phyloP scores from a whole-genome alignment of 106 monocot genomes.

The Vanilla planifolia region DNA sequence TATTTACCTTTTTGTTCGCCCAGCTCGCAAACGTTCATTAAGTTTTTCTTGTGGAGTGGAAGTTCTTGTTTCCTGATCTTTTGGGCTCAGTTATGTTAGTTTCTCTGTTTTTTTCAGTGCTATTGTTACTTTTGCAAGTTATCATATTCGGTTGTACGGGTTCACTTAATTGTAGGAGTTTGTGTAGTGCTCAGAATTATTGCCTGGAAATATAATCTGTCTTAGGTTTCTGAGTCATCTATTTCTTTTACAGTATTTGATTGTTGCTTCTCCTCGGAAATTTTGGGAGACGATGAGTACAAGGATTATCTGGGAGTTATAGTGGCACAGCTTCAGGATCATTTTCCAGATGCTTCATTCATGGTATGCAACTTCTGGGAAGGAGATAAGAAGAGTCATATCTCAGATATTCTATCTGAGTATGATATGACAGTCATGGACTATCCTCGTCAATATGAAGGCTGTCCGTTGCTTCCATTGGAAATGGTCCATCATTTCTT shows the following conservation, averaged over 20 bases:
- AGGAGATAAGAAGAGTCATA: slow-evolving; percentile 42
- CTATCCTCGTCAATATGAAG: slow-evolving; percentile 75
- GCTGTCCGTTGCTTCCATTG: slow-evolving; percentile 80
- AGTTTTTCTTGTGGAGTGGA: no score
- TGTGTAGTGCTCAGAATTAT: not conserved
- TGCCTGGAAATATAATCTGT: not conserved
- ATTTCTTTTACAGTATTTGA: slow-evolving; percentile 67
- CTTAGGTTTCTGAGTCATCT: not conserved
- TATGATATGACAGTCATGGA: slow-evolving; percentile 89
- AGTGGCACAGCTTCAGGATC: slow-evolving; percentile 61
- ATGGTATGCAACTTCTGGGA: slow-evolving; percentile 85
- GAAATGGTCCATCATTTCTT: slow-evolving; percentile 94
- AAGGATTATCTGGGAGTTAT: slow-evolving; percentile 62
- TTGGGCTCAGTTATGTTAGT: no score
- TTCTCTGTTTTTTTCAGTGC: not conserved
- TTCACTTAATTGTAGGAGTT: no score
- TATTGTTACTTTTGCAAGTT: no score
- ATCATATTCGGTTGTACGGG: no score
- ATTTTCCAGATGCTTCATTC: slow-evolving; percentile 74
- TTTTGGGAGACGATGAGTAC: slow-evolving; percentile 57
- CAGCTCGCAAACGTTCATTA: no score
- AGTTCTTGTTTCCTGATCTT: no score
- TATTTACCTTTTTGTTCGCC: no score
- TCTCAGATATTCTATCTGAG: slow-evolving; percentile 68
- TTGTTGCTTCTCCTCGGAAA: slow-evolving; percentile 72